Evolutionary conservation across 75 land plant genomes (phyloP).

Genomic region (Larix kaempferi): DNA sequence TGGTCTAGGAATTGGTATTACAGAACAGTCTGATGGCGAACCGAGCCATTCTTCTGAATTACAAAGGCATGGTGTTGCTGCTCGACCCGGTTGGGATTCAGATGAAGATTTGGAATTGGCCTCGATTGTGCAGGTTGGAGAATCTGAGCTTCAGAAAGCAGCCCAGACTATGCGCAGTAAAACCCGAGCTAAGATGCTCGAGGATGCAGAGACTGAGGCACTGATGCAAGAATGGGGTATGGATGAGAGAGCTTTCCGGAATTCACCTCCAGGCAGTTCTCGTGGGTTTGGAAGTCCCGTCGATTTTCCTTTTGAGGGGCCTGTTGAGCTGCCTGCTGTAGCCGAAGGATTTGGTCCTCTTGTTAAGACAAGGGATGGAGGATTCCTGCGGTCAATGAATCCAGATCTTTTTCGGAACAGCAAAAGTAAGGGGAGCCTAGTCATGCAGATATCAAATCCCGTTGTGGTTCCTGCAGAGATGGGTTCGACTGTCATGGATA

Average conservation of each 20-base stretch:
- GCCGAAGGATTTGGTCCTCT: conserved; percentile 77
- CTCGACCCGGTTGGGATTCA: conserved; percentile 10
- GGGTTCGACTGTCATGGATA: conserved; percentile 79
- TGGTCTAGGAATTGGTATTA: conserved; percentile 23
- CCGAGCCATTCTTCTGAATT: background rate
- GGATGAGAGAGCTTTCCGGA: conserved; percentile 68
- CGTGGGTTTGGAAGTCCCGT: conserved; percentile 59
- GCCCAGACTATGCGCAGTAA: conserved; percentile 36
- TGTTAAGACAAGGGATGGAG: conserved; percentile 79
- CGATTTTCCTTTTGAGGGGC: conserved; percentile 37
- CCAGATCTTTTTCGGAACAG: conserved; percentile 61
- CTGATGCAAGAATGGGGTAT: conserved; percentile 94
- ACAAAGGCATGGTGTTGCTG: background rate
- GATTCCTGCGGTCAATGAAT: conserved; percentile 86
- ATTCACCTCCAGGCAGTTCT: conserved; percentile 49
- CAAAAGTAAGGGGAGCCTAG: conserved; percentile 57
- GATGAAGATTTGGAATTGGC: conserved; percentile 47
- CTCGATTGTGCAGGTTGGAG: conserved; percentile 45
- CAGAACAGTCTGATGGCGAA: conserved; percentile 15
- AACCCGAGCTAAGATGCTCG: conserved; percentile 70
- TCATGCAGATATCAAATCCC: conserved; percentile 91
- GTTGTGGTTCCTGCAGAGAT: conserved; percentile 93
- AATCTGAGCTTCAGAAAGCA: conserved; percentile 51
- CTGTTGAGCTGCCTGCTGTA: conserved; percentile 60
- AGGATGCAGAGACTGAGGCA: conserved; percentile 86